Percentiles rank a stretch among this genome's conserved stretches.
Conservation (phyloP, 176 grass and related monocot species). For the bread wheat (Triticum aestivum) region IWGSC_CS_RefSeq_v2.1 NC_057812.1:16037006-16037505, state of each 20-base stretch:
- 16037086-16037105: not conserved
- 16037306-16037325: not conserved
- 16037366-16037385: not conserved
- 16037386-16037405: too few relatives aligned
- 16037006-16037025: slow-evolving; percentile 31
- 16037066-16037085: not conserved
- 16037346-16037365: not conserved
- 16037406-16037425: too few relatives aligned
- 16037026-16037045: slow-evolving; percentile 28
- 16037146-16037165: not conserved
- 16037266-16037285: not conserved
- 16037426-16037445: too few relatives aligned
- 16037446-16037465: too few relatives aligned
- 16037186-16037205: not conserved
- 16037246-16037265: slow-evolving; percentile 18
- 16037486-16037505: too few relatives aligned
- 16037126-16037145: not conserved
- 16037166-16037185: not conserved
- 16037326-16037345: not conserved
- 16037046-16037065: not conserved
- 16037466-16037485: too few relatives aligned
- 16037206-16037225: not conserved
- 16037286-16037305: not conserved
- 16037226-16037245: not conserved
- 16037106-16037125: not conserved